Conservation (phyloP, 2,329 filamentous ascomycete genomes). For the Claviceps quebecensis region DNA sequence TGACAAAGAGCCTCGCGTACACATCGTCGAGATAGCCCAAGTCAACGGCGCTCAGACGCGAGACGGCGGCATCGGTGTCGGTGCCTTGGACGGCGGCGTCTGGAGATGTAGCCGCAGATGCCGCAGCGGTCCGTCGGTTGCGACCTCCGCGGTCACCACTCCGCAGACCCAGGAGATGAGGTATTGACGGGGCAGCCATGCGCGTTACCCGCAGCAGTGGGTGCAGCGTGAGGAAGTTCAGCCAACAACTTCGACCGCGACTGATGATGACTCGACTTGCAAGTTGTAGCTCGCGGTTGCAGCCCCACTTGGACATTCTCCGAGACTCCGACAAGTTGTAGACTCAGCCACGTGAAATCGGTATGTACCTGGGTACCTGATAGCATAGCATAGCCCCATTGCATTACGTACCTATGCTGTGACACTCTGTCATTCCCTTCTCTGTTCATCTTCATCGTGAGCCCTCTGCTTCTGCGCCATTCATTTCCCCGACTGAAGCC, state of each 20-base stretch:
- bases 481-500: neutral
- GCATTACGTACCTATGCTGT: neutral
- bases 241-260: too few relatives aligned
- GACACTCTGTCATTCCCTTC: too few relatives aligned
- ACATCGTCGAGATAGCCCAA: constrained; percentile 73
- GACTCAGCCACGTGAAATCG: neutral
- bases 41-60: constrained; percentile 75
- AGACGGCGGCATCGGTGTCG: constrained; percentile 81
- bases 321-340: too few relatives aligned
- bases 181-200: constrained; percentile 64
- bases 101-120: constrained; percentile 27
- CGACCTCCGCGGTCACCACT: constrained; percentile 20
- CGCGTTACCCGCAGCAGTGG: neutral
- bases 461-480: neutral
- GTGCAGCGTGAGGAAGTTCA: too few relatives aligned
- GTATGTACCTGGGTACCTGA: neutral
- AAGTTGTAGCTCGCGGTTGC: too few relatives aligned
- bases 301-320: too few relatives aligned
- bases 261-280: too few relatives aligned
- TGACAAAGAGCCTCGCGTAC: constrained; percentile 60
- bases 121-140: constrained; percentile 18
- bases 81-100: constrained; percentile 76
- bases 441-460: neutral
- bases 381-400: too few relatives aligned
- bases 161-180: constrained; percentile 53